Conservation (phyloP, 2,329 filamentous ascomycete species). For the Paracorniculantispora psalliotae region DNA sequence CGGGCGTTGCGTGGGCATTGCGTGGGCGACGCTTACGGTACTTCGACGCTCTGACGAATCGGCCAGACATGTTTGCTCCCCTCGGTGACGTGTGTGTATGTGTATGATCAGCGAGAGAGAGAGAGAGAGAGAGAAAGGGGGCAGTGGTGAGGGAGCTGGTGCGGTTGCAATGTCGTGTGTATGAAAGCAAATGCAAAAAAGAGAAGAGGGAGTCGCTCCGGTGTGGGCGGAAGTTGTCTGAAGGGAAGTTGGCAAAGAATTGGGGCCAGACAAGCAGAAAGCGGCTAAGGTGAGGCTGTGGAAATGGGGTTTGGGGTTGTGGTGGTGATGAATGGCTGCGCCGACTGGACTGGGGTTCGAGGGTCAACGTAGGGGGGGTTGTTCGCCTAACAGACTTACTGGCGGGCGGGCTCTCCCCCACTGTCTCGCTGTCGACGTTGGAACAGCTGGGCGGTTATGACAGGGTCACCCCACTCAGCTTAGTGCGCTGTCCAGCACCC, state of each 20-base stretch:
- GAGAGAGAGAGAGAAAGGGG: not conserved
- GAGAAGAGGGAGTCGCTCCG: no score
- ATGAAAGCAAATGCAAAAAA: not conserved
- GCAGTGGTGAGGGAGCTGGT: not conserved
- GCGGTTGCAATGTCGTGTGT: not conserved
- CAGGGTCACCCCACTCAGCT: not conserved
- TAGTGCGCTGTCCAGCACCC: not conserved
- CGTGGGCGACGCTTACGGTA: slow-evolving; percentile 49
- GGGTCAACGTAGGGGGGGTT: not conserved
- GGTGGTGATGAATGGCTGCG: slow-evolving; percentile 13
- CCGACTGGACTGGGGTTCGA: not conserved
- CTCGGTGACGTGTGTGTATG: slow-evolving; percentile 1
- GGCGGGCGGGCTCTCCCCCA: not conserved
- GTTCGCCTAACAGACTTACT: no score
- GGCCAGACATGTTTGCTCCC: slow-evolving; percentile 48
- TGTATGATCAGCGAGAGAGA: not conserved
- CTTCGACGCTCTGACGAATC: slow-evolving; percentile 64
- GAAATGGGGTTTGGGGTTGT: slow-evolving; percentile 18
- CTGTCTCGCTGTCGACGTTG: not conserved
- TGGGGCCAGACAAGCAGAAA: slow-evolving; percentile 4
- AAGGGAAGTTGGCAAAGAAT: not conserved
- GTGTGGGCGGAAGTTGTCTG: not conserved
- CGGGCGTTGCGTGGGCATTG: no score
- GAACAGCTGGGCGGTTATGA: slow-evolving; percentile 5
- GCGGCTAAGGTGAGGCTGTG: slow-evolving; percentile 17